Base-by-base conservation (phyloP, 2,329 filamentous ascomycete genomes). In the Didymella pomorum region DNA sequence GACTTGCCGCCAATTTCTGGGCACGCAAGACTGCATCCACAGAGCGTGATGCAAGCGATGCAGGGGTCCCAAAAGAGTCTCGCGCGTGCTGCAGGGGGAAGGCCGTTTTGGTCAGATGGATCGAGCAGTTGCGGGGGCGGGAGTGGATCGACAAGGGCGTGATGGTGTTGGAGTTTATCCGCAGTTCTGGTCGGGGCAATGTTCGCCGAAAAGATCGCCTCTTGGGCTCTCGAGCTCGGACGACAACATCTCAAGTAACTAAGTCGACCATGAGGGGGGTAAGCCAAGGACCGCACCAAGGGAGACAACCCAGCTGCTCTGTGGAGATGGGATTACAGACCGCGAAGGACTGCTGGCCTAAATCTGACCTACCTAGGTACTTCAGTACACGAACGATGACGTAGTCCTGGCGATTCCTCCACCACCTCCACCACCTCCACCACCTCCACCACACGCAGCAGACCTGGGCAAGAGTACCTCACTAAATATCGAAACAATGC, bases 11-110 rank as follows among this genome's bases (percentile, higher is more conserved):
- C 7, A 43, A n/a, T 33, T 57, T 39, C 39, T 47, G 48, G 50
- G 56, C 65, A 63, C 55, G 53, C 61, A 61, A 67, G 43, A 56
- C n/a, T 20, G 43, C 49, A 43, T 49, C 44, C 47, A 62, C 18
- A 56, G 48, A 58, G 46, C 60, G 61, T 67, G 50, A 61, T 57
- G 21, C 29, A 46, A 48, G 49, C 61, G 52, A 61, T 41, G 26
- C 29, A 26, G 28, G 31, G 28, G 25, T 47, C 41, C 52, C 6
- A 29, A 56, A 56, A 35, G 26, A 21, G 58, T 29, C 43, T 58
- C 52, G 56, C 39, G 46, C 41, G 29, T 55, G 54, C 58, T 61
- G 57, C 61, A 60, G 47, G 57, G 61, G 61, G 23, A 53, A 11
- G 3, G n/a, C 26, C 21, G 28, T 58, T 52, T 56, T 18, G 42